Percentiles rank a stretch among this genome's conserved stretches.
phyloP scores from a whole-genome alignment of 192 early-diverging fungal genomes.

The Paraglomus occultum region DNA sequence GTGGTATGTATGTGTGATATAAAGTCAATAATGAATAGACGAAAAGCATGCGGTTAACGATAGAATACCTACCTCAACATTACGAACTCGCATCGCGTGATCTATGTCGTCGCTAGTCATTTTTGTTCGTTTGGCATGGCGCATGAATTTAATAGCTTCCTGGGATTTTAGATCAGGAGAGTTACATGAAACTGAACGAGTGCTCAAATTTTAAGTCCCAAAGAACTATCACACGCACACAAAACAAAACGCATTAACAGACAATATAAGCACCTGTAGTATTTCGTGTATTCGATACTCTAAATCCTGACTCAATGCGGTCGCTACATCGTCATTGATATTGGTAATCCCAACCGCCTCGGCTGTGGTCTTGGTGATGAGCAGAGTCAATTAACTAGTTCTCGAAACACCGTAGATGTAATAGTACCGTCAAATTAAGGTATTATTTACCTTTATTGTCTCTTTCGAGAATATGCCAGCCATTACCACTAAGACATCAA shows the following conservation, averaged over 20 bases:
- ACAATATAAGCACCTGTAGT: conserved; percentile 55
- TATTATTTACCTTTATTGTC: conserved; percentile 46
- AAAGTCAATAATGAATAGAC: background rate
- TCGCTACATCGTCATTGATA: conserved; percentile 85
- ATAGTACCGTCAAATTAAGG: conserved; percentile 3
- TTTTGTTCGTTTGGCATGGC: conserved; percentile 82
- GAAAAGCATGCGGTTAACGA: background rate
- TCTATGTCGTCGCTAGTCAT: conserved; percentile 86
- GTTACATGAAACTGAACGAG: background rate
- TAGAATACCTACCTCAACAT: conserved; percentile 75
- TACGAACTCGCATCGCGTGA: conserved; percentile 83
- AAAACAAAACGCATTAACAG: no score
- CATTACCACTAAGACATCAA: background rate
- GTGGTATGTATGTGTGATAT: background rate
- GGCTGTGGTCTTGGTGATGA: conserved; percentile 68
- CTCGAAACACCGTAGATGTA: background rate
- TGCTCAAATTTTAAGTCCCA: conserved; percentile 8
- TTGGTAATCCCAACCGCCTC: conserved; percentile 80
- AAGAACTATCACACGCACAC: background rate
- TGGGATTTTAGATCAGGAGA: conserved; percentile 35
- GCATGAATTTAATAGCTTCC: conserved; percentile 97
- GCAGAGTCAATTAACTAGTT: conserved; percentile 28
- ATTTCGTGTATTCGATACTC: conserved; percentile 96
- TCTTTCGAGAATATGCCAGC: conserved; percentile 53
- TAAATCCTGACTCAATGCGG: conserved; percentile 83